Conservation (phyloP, 2,329 filamentous ascomycete species). For the Cladophialophora yegresii region DNA sequence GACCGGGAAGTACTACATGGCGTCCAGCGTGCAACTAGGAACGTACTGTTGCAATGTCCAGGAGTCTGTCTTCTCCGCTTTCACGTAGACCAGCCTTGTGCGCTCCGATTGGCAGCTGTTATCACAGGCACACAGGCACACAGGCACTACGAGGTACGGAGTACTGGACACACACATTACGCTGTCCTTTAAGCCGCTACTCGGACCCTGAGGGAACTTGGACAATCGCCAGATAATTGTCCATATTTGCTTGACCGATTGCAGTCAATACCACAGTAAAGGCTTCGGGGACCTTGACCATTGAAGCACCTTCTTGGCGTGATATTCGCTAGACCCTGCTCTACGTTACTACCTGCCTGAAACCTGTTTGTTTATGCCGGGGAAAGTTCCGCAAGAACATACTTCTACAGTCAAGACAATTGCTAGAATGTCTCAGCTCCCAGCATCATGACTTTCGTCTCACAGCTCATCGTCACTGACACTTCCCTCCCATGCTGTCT, state of each 20-base stretch:
- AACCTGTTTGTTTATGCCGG: background rate
- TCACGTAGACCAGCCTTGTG: background rate
- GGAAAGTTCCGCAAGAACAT: background rate
- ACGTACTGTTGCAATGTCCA: background rate
- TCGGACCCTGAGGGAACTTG: background rate
- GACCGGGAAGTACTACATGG: background rate
- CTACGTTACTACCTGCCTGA: background rate
- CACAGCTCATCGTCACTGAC: background rate
- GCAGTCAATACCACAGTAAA: background rate
- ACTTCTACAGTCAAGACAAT: background rate
- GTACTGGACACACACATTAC: background rate
- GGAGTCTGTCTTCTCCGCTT: background rate
- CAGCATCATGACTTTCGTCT: background rate
- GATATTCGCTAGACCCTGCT: background rate
- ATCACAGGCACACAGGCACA: background rate
- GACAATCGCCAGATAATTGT: background rate
- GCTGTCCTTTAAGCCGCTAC: background rate
- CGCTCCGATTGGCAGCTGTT: background rate
- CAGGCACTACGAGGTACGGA: too few relatives aligned
- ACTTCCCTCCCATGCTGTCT: background rate
- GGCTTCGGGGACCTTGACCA: background rate
- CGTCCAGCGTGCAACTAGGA: background rate
- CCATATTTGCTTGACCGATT: background rate
- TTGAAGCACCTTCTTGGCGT: background rate
- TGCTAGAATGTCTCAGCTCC: background rate